phyloP scores from a whole-genome alignment of 2,329 filamentous ascomycete species.

The Aspergillus piperis region DNA sequence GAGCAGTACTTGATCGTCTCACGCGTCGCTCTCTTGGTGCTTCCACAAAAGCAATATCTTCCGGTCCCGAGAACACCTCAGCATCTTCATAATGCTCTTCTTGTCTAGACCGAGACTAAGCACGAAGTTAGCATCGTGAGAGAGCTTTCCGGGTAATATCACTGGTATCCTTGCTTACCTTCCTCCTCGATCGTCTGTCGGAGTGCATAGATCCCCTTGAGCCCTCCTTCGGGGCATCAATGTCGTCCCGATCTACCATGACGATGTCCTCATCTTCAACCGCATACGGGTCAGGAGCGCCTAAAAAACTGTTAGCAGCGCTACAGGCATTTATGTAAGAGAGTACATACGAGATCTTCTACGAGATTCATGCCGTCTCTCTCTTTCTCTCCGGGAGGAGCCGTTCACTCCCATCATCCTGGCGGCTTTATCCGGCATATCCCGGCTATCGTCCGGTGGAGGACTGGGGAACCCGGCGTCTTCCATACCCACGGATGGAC shows the following conservation, averaged over 20 bases:
- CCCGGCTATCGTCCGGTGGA: conserved; percentile 67
- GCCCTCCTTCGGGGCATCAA: conserved; percentile 33
- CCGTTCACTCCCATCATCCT: conserved; percentile 68
- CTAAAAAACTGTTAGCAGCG: conserved; percentile 17
- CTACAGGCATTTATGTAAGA: not conserved
- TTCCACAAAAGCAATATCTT: conserved; percentile 56
- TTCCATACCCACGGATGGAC: conserved; percentile 67
- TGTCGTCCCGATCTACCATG: conserved; percentile 56
- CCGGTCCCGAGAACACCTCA: conserved; percentile 49
- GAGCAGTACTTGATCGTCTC: conserved; percentile 63
- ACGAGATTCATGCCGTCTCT: conserved; percentile 55
- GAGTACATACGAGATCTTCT: conserved; percentile 43
- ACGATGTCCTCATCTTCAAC: conserved; percentile 65
- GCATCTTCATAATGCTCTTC: conserved; percentile 50
- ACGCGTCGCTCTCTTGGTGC: conserved; percentile 54
- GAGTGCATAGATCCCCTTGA: conserved; percentile 36
- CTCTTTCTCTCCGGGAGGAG: conserved; percentile 45
- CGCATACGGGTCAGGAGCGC: conserved; percentile 59
- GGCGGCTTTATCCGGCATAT: conserved; percentile 73
- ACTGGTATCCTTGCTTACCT: conserved; percentile 30
- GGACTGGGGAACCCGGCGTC: conserved; percentile 67
- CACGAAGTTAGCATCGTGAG: not conserved
- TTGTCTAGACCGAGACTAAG: conserved; percentile 36
- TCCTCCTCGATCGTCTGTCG: conserved; percentile 40
- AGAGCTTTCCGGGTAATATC: too few species aligned